Percentiles rank a stretch among this genome's conserved stretches.
Evolutionary conservation across 2,329 filamentous ascomycete genomes (phyloP).

Genomic region (Thielaviopsis populi): DNA sequence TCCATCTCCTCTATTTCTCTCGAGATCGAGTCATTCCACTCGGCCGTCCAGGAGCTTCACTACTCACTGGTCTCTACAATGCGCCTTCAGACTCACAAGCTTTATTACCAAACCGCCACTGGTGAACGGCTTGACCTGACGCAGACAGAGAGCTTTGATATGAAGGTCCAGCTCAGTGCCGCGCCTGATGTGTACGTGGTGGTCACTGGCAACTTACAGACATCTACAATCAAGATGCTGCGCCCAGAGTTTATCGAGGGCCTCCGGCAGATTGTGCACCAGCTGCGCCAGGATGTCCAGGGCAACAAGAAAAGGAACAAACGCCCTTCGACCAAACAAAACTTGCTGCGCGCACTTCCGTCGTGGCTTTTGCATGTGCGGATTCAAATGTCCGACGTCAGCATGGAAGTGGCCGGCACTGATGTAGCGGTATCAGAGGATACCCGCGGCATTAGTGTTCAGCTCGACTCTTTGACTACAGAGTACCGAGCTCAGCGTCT

Average conservation of each 20-base stretch:
- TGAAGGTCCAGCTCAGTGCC: conserved; percentile 73
- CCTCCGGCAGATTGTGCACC: conserved; percentile 75
- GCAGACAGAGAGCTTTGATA: conserved; percentile 72
- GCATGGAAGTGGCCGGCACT: conserved; percentile 76
- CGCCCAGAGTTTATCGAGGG: conserved; percentile 86
- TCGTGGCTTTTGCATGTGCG: conserved; percentile 73
- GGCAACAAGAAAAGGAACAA: conserved; percentile 27
- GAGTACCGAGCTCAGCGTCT: conserved; percentile 77
- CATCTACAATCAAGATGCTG: conserved; percentile 77
- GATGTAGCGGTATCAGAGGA: conserved; percentile 72
- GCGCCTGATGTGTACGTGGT: conserved; percentile 74
- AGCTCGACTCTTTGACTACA: conserved; percentile 73
- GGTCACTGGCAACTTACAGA: conserved; percentile 64
- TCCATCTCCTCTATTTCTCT: conserved; percentile 87
- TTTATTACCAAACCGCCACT: conserved; percentile 86
- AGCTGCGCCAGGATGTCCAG: conserved; percentile 58
- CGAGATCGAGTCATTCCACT: conserved; percentile 93
- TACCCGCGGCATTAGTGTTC: conserved; percentile 67
- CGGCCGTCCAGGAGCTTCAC: conserved; percentile 63
- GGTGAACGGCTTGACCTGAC: conserved; percentile 76
- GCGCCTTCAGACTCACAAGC: conserved; percentile 67
- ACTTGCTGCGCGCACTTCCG: conserved; percentile 64
- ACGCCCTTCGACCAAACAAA: conserved; percentile 38
- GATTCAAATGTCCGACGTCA: conserved; percentile 77
- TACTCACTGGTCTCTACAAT: conserved; percentile 76